Base-by-base conservation (phyloP, 805 yeast species). In the Dipodascopsis tothii region DNA sequence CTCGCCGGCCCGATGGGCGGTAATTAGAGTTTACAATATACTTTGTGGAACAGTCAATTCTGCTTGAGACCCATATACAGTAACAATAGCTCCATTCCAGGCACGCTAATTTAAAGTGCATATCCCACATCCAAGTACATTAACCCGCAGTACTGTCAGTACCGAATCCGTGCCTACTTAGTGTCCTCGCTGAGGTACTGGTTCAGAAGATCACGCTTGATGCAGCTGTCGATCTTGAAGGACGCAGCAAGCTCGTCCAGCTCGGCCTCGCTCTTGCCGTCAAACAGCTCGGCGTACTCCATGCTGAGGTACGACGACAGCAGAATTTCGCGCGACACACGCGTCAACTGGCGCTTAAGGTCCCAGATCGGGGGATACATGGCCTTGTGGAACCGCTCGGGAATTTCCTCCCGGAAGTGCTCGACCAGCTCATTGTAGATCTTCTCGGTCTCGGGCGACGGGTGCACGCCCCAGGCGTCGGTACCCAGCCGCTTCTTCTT, bases 231-330 rank as follows among this genome's bases (percentile, higher is more conserved):
- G 45, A 73, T 64, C 58, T 71, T 71, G 64, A 71, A 73, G 41
- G 66, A 61, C n/a, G 70, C 73, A 23, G 77, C 77, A 55, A 73
- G 60, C 48, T 69, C 75, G 52, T 73, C 77, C 44, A 73, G 60
- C 27, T 72, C 74, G 27, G 71, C 74, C 41, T 65, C 66, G 3
- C 62, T 51, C 50, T 71, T 64, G 33, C 60, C 72, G 27, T 57
- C 65, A 45, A 68, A 69, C 25, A 64, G 62, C 25, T 69, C 72
- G 9, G 76, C 75, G 48, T 64, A 73, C 49, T 71, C 76, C 45
- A 67, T 66, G 44, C 65, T 67, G 25, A 67, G 59, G 46, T 66
- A 67, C 54, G 72, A 71, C 17, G 70, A 64, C 43, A 73, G 61
- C 35, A 73, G 56, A 63, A 64, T 64, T 32, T 71, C 74, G 48